Evolutionary conservation across 306 rosid genomes (phyloP).

Genomic region (Astragalus membranaceus): DNA sequence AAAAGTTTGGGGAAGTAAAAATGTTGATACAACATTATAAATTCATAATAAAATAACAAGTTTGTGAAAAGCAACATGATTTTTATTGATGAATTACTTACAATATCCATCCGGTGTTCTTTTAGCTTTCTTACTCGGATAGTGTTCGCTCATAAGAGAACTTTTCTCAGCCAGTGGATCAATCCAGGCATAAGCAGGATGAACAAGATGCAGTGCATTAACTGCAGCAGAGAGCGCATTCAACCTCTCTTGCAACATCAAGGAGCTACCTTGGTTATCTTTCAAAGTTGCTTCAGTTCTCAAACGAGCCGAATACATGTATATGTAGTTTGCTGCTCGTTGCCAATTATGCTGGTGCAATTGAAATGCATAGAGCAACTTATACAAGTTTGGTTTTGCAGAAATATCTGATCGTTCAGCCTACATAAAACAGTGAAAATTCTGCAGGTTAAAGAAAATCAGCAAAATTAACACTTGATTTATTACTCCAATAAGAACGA

Average conservation of each 20-base stretch:
- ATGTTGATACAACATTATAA: conserved; percentile 5
- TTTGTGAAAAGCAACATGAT: conserved; percentile 1
- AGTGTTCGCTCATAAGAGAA: conserved; percentile 40
- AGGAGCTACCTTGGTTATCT: conserved; percentile 49
- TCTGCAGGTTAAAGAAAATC: not conserved
- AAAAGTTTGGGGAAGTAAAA: not conserved
- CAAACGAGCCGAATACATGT: conserved; percentile 74
- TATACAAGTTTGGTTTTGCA: conserved; percentile 82
- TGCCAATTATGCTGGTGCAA: conserved; percentile 88
- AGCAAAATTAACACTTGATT: conserved; percentile 12
- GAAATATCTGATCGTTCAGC: conserved; percentile 86
- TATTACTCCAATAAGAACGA: not conserved
- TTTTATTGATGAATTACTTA: conserved; percentile 31
- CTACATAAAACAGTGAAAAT: conserved; percentile 38
- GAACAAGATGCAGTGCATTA: conserved; percentile 87
- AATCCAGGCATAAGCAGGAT: conserved; percentile 79
- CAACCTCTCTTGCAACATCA: conserved; percentile 68
- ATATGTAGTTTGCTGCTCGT: conserved; percentile 77
- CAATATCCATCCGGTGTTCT: conserved; percentile 49
- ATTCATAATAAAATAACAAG: not conserved
- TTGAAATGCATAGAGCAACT: conserved; percentile 91
- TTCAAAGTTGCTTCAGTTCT: conserved; percentile 50
- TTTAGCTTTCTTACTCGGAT: conserved; percentile 75
- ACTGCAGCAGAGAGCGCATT: conserved; percentile 81
- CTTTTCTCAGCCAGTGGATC: conserved; percentile 55